Evolutionary conservation across 805 yeast species (phyloP).

Genomic region (Scheffersomyces spartinae): DNA sequence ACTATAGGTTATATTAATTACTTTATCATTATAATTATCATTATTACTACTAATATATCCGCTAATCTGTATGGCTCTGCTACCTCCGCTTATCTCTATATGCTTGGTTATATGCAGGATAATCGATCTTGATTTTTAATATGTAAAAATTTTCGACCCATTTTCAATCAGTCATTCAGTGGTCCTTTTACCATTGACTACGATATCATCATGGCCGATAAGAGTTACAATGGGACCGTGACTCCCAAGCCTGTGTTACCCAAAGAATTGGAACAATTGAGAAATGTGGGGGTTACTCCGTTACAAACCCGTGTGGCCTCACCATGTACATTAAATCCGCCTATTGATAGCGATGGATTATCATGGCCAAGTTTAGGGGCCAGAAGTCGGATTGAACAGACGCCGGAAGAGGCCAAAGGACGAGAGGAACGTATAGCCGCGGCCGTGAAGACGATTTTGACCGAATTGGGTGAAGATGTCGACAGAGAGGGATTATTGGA

Average conservation of each 20-base stretch:
- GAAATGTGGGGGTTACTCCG: constrained; percentile 53
- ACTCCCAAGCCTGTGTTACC: constrained; percentile 12
- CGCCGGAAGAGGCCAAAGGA: constrained; percentile 48
- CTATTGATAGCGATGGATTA: constrained; percentile 81
- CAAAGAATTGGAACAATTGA: too few species aligned
- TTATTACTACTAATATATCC: too few species aligned
- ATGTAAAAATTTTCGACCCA: too few species aligned
- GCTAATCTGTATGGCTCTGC: too few species aligned
- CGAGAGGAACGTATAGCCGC: constrained; percentile 71
- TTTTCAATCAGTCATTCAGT: too few species aligned
- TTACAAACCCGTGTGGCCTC: constrained; percentile 68
- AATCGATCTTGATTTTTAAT: too few species aligned
- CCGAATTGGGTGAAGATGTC: constrained; percentile 87
- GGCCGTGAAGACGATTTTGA: constrained; percentile 68
- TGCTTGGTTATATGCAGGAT: too few species aligned
- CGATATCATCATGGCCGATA: too few species aligned
- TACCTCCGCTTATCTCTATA: too few species aligned
- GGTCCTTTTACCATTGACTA: too few species aligned
- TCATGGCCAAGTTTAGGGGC: constrained; percentile 95
- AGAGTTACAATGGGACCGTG: constrained; percentile 11
- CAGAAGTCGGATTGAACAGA: constrained; percentile 58
- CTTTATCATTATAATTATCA: too few species aligned
- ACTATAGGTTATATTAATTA: too few species aligned
- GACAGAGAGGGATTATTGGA: constrained; percentile 81
- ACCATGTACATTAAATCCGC: constrained; percentile 74